Evolutionary conservation across 192 early-diverging fungal species (phyloP).

Genomic region (Coemansia sp.): DNA sequence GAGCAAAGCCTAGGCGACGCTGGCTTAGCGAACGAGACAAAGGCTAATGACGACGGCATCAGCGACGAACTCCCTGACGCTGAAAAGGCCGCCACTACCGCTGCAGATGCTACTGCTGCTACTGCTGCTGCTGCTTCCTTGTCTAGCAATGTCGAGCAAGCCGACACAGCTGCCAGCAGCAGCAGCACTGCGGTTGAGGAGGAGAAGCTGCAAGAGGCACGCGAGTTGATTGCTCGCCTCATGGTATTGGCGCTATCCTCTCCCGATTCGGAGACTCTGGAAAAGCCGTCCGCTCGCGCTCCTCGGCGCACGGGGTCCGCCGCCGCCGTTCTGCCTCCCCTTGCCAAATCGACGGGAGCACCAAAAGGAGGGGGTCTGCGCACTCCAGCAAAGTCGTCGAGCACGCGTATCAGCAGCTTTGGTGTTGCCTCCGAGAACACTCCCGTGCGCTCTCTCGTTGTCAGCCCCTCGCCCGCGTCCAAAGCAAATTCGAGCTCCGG

Average conservation of each 20-base stretch:
- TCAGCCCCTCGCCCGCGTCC: conserved; percentile 37
- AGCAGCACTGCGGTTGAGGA: background rate
- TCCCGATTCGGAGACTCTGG: conserved; percentile 20
- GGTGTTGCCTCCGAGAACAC: conserved; percentile 49
- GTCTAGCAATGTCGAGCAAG: background rate
- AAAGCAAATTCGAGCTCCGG: conserved; percentile 21
- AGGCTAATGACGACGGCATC: conserved; percentile 7
- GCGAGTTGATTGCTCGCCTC: conserved; percentile 50
- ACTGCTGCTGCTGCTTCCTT: too few relatives aligned
- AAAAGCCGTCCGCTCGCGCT: conserved; percentile 29
- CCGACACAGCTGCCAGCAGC: background rate
- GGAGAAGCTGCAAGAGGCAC: conserved; percentile 43
- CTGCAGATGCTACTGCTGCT: background rate
- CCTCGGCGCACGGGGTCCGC: conserved; percentile 29
- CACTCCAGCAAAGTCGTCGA: conserved; percentile 27
- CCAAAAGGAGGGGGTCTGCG: conserved; percentile 29
- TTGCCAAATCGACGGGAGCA: conserved; percentile 13
- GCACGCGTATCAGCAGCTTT: conserved; percentile 53
- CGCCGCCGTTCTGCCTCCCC: conserved; percentile 1
- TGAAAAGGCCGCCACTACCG: background rate
- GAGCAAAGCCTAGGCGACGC: background rate
- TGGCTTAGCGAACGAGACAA: background rate
- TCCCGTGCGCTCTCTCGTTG: conserved; percentile 41
- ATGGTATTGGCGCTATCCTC: conserved; percentile 54
- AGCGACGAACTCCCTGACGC: background rate